These are phyloP conservation scores for Bassia scoparia DNA, from an alignment of 148 eudicot genomes.

Conservation along the genomic window DNA sequence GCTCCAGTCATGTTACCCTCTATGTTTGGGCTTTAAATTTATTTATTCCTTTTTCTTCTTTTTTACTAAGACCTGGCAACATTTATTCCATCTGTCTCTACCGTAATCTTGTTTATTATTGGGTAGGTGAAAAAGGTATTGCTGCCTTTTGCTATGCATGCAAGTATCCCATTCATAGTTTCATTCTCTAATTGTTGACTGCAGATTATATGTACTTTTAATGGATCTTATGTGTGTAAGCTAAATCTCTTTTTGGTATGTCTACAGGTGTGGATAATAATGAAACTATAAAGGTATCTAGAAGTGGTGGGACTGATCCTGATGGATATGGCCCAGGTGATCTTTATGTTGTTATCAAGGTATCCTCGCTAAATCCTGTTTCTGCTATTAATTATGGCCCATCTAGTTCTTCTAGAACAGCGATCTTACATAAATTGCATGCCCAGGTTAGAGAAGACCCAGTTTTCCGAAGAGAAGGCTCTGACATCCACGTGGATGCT, in stretches of 20 bases:
- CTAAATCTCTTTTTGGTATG: not conserved
- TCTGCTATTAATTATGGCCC: not conserved
- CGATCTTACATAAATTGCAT: constrained; percentile 15
- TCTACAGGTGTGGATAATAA: constrained; percentile 67
- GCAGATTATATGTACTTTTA: too few relatives aligned
- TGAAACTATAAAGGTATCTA: constrained; percentile 60
- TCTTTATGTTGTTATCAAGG: constrained; percentile 75
- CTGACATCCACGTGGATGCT: constrained; percentile 90
- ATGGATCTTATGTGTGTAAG: too few relatives aligned
- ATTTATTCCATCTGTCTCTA: too few relatives aligned
- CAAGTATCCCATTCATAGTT: too few relatives aligned
- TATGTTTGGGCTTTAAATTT: too few relatives aligned
- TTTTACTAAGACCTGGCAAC: too few relatives aligned
- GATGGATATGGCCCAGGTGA: constrained; percentile 90
- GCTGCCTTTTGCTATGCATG: too few relatives aligned
- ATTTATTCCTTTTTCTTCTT: too few relatives aligned
- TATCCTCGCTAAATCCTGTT: constrained; percentile 21
- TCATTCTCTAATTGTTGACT: too few relatives aligned
- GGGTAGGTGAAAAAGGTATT: too few relatives aligned
- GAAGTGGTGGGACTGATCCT: constrained; percentile 92
- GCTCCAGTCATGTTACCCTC: too few relatives aligned
- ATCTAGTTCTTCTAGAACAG: not conserved
- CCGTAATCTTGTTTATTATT: too few relatives aligned
- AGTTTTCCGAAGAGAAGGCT: constrained; percentile 84
- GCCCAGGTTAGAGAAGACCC: constrained; percentile 88